Conservation (phyloP, 202 grass and related monocot species). For the Schoenoplectus triqueter region DNA sequence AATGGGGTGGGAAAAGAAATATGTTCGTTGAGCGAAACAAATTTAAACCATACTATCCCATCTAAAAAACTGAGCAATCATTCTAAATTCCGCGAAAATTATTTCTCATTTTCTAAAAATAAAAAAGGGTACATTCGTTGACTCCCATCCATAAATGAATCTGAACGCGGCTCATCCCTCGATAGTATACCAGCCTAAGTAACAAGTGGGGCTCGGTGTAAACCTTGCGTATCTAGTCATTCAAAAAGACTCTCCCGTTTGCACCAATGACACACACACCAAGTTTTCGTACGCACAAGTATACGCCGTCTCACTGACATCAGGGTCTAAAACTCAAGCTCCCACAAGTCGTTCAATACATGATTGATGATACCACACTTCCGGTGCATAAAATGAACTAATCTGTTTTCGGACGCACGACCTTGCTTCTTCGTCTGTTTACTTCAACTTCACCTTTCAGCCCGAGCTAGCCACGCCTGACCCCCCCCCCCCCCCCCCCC, state of each 20-base stretch:
- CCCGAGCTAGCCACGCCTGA: conserved; percentile 25
- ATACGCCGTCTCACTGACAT: neutral
- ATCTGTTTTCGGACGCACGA: neutral
- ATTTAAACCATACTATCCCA: no score
- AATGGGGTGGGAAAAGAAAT: no score
- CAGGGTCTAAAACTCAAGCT: neutral
- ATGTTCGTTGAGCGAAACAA: no score
- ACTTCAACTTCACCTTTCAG: conserved; percentile 11
- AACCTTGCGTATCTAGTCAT: conserved; percentile 15
- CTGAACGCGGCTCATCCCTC: neutral
- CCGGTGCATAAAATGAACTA: neutral
- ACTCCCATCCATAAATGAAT: neutral
- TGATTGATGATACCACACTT: neutral
- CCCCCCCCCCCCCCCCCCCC: neutral
- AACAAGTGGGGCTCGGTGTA: neutral
- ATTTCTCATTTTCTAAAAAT: no score
- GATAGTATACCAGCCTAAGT: neutral
- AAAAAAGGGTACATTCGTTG: no score
- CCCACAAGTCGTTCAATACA: neutral
- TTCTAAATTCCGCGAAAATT: no score
- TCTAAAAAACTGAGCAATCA: no score
- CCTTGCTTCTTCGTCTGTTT: conserved; percentile 25
- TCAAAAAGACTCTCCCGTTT: neutral
- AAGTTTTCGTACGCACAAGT: neutral
- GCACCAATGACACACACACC: neutral